A percentile compares a stretch with the other conserved stretches of the same genome.
Evolutionary conservation across 345 rosid genomes (phyloP).

Genomic region (Dipteronia dyeriana): DNA sequence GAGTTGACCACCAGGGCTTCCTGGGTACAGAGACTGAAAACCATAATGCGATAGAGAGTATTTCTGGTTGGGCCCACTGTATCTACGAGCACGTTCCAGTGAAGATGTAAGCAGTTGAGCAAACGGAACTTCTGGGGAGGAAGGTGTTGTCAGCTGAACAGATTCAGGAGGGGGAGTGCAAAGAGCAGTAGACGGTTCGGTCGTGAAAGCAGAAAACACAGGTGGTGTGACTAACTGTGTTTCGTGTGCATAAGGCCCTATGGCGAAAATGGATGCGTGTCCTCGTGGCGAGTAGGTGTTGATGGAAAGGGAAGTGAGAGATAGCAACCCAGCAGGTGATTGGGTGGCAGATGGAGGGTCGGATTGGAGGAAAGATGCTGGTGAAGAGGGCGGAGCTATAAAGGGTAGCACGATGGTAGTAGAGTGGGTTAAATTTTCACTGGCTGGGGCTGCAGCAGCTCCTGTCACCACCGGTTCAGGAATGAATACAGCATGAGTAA

Average conservation of each 20-base stretch:
- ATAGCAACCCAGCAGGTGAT: conserved; percentile 65
- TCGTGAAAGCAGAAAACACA: conserved; percentile 81
- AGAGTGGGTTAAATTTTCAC: conserved; percentile 45
- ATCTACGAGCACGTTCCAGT: conserved; percentile 75
- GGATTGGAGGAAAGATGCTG: conserved; percentile 83
- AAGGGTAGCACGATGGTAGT: conserved; percentile 61
- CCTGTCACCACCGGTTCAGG: conserved; percentile 59
- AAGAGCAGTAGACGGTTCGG: conserved; percentile 93
- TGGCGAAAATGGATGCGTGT: conserved; percentile 67
- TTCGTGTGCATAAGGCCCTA: conserved; percentile 95
- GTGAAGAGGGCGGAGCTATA: conserved; percentile 96
- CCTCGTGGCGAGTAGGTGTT: conserved; percentile 64
- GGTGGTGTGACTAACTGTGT: conserved; percentile 98
- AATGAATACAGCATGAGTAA: conserved; percentile 77
- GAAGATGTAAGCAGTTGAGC: conserved; percentile 90
- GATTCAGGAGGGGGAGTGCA: conserved; percentile 93
- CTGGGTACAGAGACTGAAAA: conserved; percentile 63
- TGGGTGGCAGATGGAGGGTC: conserved; percentile 83
- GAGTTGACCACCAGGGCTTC: conserved; percentile 81
- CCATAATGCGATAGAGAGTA: conserved; percentile 66
- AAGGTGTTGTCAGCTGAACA: conserved; percentile 78
- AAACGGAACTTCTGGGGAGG: conserved; percentile 96
- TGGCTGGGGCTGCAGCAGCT: conserved; percentile 36
- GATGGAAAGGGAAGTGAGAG: conserved; percentile 54
- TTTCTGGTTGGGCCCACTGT: conserved; percentile 59